Percentiles rank a stretch among this genome's conserved stretches.
Conservation (phyloP, 495 filamentous ascomycete species). For the Sabuloglossum arenarium region DNA sequence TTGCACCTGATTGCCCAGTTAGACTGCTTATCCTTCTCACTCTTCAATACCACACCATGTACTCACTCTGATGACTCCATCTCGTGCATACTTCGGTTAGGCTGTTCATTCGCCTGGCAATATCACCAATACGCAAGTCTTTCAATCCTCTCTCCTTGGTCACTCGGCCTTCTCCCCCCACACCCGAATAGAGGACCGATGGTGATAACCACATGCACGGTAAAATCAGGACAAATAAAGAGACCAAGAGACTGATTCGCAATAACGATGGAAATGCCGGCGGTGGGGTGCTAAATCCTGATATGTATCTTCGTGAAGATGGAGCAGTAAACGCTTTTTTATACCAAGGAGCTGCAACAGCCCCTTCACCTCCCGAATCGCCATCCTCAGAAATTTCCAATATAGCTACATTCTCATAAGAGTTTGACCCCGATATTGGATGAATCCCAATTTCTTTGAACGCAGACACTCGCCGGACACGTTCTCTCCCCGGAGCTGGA, state of each 20-base stretch:
- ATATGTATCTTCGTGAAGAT: neutral
- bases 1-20: constrained; percentile 10
- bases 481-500: neutral
- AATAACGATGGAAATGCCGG: neutral
- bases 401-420: neutral
- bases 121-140: neutral
- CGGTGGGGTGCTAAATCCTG: neutral
- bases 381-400: neutral
- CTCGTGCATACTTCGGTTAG: constrained; percentile 36
- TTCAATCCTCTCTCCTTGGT: neutral
- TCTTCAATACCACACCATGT: constrained; percentile 5
- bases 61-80: constrained; percentile 45
- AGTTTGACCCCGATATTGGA: too few species aligned
- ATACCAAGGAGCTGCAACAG: neutral
- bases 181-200: neutral
- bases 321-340: neutral
- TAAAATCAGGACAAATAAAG: neutral
- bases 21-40: neutral
- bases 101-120: neutral
- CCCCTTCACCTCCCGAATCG: neutral
- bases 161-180: neutral
- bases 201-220: constrained; percentile 1
- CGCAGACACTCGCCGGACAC: neutral
- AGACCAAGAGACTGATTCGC: neutral
- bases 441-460: constrained; percentile 5